Base-by-base conservation (phyloP, 2,329 filamentous ascomycete genomes). In the Arachnomyces sp. region DNA sequence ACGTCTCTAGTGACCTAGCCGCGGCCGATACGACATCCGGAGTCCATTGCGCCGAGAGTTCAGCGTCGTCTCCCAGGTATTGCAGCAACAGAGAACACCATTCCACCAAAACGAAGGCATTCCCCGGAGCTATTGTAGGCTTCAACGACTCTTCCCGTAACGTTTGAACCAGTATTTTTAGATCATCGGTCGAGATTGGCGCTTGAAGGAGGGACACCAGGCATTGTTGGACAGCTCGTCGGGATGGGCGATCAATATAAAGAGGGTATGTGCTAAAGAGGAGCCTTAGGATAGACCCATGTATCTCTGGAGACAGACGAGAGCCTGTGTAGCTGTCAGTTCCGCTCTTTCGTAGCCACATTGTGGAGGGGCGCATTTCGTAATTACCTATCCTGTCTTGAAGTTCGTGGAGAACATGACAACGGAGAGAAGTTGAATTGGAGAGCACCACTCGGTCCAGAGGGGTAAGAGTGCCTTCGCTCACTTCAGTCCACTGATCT, bases 261-360 rank as follows among this genome's bases (percentile, higher is more conserved):
- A 84, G 79, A 45, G 85, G 77, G 58, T 95, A 88, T 38, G 89
- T 95, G 59, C 79, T 79, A 66, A 96, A 90, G 25, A 98, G 76
- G 28, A 88, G 69, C 45, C 78, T 74, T 47, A 94, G 67, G 38
- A 92, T 61, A 59, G 63, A 51, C 45, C 56, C 52, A 36, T 54
- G 53, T 36, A 48, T 43, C 49, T 60, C 48, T 31, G 53, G 49
- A 20, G 57, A 50, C 36, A 66, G 32, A 40, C 63, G 53, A 35
- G 54, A 49, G 28, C 49, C 64, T 66, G 41, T 28, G 28, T 25
- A 28, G 40, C 20, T 39, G 38, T 54, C 31, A 54, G 47, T 44
- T 3, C 5, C 9, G 20, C 9, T 25, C 42, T 33, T 32, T 30
- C n/a, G 30, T n/a, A 28, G 33, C 13, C 5, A 29, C 29, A 13